Evolutionary conservation across 1,284 basidiomycete species (phyloP), one percentile per base, ranked within the genome.

Genomic region (Mycosarcoma mackinlayi): DNA sequence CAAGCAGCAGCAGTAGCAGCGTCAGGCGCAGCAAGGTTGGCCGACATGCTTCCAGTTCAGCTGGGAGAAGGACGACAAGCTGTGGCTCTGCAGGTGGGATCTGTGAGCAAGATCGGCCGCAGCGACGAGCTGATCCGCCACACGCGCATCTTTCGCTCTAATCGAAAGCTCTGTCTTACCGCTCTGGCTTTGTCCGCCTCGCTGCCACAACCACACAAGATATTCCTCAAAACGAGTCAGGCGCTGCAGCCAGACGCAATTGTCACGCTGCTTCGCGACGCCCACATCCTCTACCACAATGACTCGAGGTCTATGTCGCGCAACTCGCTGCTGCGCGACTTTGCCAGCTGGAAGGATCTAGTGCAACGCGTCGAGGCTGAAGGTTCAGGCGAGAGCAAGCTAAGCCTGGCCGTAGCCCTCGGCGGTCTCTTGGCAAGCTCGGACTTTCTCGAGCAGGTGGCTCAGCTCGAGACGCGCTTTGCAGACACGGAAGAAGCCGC

Each of bases 301-400:
- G 57, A 66, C 42, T 45, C 53, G 7, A 44, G 57, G 11, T 65
- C 68, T 23, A 63, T 74, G 51, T 63, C 63, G 16, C 53, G 52
- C 16, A 54, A 50, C 52, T 77, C 69, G 42, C 40, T 76, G 27
- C 63, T 78, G 31, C 70, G 77, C 23, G 77, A 79, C 30, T 77
- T 73, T 61, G 57, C 58, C 23, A 68, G 71, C 34, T 79, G 77
- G 77, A 76, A 78, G 30, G 77, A 79, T 42, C 69, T 79, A 10
- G 64, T 69, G 9, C 72, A 79, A 51, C 64, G 76, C 4, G 76
- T 78, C 18, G 76, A 79, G 41, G 77, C 77, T 3, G 77, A 79
- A 41, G 77, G 73, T 1, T 66, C 61, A 3, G 72, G 64, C n/a
- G 72, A 79, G 40, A 64, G 64, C 54, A 71, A 70, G 57, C 59